Evolutionary conservation across 257 asterid genomes (phyloP), one percentile per base, ranked within the genome.

Genomic region (Anisodus tanguticus): DNA sequence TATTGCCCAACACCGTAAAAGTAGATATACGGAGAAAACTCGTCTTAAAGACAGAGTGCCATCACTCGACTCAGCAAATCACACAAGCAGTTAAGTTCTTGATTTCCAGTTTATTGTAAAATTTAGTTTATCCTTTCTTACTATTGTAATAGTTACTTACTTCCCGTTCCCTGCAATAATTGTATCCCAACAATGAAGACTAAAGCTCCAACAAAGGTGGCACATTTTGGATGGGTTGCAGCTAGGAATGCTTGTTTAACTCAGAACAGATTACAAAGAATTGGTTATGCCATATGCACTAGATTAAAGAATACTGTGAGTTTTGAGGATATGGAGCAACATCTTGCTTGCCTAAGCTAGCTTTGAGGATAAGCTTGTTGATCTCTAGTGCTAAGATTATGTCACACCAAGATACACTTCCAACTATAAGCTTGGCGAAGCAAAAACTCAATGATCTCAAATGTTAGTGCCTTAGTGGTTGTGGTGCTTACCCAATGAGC

Each of bases 391-490:
- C 80, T 45, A 45, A 72, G 79, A 58, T 72, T 72, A 47, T 47
- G 59, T 72, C 80, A 72, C 59, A n/a, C 59, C 59, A 72, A 72
- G 59, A 72, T 5, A 19, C 80, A 72, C 37, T 72, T 22, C 80
- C 80, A 72, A 10, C 59, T 72, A 47, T 72, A 47, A 19, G 59
- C 59, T 72, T 72, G 47, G 54, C 41, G n/a, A n/a, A 72, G 41
- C 16, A 9, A 47, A 41, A 72, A 19, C 59, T 10, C 80, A 49
- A 72, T 72, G 59, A 72, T 47, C 80, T 72, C 80, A 72, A 45
- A n/a, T 72, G 41, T n/a, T n/a, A n/a, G n/a, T n/a, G n/a, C n/a
- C n/a, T 9, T 72, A 19, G 59, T 45, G 80, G 39, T 72, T 47
- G 5, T 45, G 31, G 79, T 71, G 35, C 80, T 45, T 45, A 43